Percentiles rank a stretch among this genome's conserved stretches.
phyloP scores from a whole-genome alignment of 169 alveolate species.

The Cryptosporidium sp. region DNA sequence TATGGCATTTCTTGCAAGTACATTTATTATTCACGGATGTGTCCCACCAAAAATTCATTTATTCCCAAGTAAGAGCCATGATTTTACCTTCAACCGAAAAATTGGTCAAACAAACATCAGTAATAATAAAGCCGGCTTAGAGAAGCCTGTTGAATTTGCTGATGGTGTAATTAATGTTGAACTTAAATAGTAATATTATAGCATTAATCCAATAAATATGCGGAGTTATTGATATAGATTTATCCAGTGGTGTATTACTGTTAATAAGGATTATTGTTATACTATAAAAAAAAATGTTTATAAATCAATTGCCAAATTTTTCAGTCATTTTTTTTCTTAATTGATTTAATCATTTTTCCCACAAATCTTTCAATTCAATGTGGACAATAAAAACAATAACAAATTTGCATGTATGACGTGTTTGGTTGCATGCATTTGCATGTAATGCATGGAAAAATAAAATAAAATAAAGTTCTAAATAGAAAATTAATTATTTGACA shows the following conservation, averaged over 20 bases:
- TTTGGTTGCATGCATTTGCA: background rate
- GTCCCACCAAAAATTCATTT: background rate
- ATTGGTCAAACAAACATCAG: background rate
- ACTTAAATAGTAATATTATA: background rate
- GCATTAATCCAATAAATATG: background rate
- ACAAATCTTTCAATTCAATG: background rate
- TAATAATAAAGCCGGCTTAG: background rate
- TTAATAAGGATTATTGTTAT: background rate
- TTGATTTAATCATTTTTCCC: background rate
- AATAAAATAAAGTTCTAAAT: background rate
- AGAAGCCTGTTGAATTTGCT: background rate
- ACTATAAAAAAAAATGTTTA: background rate
- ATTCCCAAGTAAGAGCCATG: background rate
- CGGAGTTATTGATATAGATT: background rate
- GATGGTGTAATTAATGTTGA: background rate
- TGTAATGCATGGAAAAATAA: background rate
- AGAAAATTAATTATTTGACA: background rate
- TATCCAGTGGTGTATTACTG: background rate
- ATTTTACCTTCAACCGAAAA: background rate
- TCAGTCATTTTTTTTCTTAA: background rate
- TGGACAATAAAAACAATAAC: background rate
- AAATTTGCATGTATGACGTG: conserved; percentile 2
- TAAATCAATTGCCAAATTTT: background rate
- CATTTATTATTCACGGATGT: conserved; percentile 63
- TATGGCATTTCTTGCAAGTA: conserved; percentile 63